Base-by-base conservation (phyloP, 164 flowering plant genomes). In the Chimonanthus praecox region DNA sequence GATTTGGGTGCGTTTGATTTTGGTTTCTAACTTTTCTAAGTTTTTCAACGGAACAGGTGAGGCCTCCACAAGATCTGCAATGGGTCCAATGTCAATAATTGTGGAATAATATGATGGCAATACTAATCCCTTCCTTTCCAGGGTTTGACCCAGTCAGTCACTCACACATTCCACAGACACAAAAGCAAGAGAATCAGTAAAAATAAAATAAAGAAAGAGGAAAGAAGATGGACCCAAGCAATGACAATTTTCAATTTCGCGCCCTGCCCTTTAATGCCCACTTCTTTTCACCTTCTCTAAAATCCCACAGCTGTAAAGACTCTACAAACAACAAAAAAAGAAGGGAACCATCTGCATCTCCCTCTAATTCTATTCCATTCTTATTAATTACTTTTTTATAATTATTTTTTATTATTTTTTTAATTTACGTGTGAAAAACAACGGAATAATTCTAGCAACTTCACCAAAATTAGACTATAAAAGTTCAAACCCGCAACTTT, bases 21-120 rank as follows among this genome's bases (percentile, higher is more conserved):
- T 10, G 60, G 33, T 33, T 54, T 54, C 60, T 54, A 54, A 54
- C 60, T 54, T 54, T 54, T n/a, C 60, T 11, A 54, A n/a, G 16
- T 11, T 66, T 66, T 66, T 66, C 68, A 66, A 66, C 68, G 68
- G 47, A 66, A 66, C 68, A 66, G 68, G 48, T 66, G 68, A 66
- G 68, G 46, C 11, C 68, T 45, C 48, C 68, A 66, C 49, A 13
- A 66, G 68, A 66, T 66, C 68, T 45, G 16, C 45, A 16, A 54
- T 54, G 44, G 68, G 68, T 8, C 68, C 68, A 33, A 33, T 33
- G 48, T 66, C 68, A 66, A 66, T 66, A 66, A 66, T 66, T 66
- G 68, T 66, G 68, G 68, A 66, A 66, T 66, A 66, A 66, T 66
- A 46, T 66, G 68, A 66, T 66, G 68, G 49, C 68, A 46, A 66